These are phyloP conservation scores for Holtermannia corniformis DNA, from an alignment of 768 basidiomycete genomes.

Conservation along the genomic window DNA sequence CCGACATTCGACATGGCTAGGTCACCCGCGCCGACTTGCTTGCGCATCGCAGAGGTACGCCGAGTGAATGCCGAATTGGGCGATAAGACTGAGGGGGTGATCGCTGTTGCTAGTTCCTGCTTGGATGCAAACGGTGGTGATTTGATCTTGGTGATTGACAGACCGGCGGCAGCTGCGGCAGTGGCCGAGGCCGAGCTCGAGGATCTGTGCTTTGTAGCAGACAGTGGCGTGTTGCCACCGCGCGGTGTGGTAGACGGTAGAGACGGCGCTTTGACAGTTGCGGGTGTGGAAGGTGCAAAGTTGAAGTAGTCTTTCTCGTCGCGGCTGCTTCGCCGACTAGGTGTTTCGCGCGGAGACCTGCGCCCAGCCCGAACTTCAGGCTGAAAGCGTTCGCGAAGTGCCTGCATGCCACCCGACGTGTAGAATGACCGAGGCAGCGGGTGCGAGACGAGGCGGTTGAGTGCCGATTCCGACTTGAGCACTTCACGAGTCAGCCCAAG, in stretches of 20 bases:
- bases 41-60: slow-evolving; percentile 22
- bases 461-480: slow-evolving; percentile 88
- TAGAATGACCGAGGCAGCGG: slow-evolving; percentile 87
- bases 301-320: slow-evolving; percentile 39
- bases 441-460: slow-evolving; percentile 94
- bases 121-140: background rate
- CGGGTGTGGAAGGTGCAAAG: slow-evolving; percentile 28
- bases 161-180: background rate
- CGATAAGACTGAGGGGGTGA: background rate
- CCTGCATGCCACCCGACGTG: slow-evolving; percentile 78
- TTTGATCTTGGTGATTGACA: background rate
- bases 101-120: background rate
- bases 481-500: slow-evolving; percentile 91
- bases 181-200: background rate
- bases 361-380: slow-evolving; percentile 28
- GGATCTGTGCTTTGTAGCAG: background rate
- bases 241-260: slow-evolving; percentile 31
- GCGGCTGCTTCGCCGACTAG: slow-evolving; percentile 1
- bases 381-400: slow-evolving; percentile 79
- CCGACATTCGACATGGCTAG: slow-evolving; percentile 41
- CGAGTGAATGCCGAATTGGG: slow-evolving; percentile 8
- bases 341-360: slow-evolving; percentile 3
- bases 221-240: slow-evolving; percentile 16
- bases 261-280: slow-evolving; percentile 25
- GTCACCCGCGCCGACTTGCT: slow-evolving; percentile 43